Evolutionary conservation across 345 rosid genomes (phyloP).

Genomic region (Rhodomyrtus tomentosa): DNA sequence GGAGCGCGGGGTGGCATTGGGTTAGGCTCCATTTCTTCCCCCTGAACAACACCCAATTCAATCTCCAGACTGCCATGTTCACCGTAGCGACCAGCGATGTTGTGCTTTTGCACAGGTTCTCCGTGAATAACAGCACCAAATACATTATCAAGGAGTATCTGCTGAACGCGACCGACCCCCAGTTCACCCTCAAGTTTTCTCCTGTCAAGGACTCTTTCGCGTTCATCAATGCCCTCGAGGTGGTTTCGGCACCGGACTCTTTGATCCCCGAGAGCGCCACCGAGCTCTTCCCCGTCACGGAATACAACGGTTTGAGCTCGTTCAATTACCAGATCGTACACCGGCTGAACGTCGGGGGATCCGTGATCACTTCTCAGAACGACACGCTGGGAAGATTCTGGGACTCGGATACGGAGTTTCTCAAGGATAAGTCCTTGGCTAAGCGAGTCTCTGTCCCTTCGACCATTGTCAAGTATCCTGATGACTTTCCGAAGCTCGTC

Average conservation of each 20-base stretch:
- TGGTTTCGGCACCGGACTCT: constrained; percentile 6
- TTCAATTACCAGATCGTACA: constrained; percentile 2
- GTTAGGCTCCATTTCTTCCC: constrained; percentile 7
- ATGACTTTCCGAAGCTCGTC: neutral
- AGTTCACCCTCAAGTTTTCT: neutral
- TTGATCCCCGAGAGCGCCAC: neutral
- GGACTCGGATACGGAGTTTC: constrained; percentile 1
- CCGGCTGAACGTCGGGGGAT: constrained; percentile 7
- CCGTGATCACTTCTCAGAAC: constrained; percentile 1
- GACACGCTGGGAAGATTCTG: constrained; percentile 7
- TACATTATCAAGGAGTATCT: constrained; percentile 2
- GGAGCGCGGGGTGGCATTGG: constrained; percentile 9
- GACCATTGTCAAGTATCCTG: neutral
- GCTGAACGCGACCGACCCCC: neutral
- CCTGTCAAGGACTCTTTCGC: constrained; percentile 7
- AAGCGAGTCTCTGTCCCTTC: constrained; percentile 1
- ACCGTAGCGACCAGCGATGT: neutral
- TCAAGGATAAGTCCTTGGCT: neutral
- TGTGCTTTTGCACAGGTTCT: constrained; percentile 5
- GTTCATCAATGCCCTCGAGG: constrained; percentile 12
- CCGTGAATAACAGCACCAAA: neutral
- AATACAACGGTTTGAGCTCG: neutral
- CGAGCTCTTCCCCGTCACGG: neutral
- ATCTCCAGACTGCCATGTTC: constrained; percentile 4
- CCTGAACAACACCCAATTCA: neutral